Percentiles rank a stretch among this genome's conserved stretches.
These are phyloP conservation scores for Beauveria bassiana DNA, from an alignment of 2,329 filamentous ascomycete species.

Conservation along the genomic window DNA sequence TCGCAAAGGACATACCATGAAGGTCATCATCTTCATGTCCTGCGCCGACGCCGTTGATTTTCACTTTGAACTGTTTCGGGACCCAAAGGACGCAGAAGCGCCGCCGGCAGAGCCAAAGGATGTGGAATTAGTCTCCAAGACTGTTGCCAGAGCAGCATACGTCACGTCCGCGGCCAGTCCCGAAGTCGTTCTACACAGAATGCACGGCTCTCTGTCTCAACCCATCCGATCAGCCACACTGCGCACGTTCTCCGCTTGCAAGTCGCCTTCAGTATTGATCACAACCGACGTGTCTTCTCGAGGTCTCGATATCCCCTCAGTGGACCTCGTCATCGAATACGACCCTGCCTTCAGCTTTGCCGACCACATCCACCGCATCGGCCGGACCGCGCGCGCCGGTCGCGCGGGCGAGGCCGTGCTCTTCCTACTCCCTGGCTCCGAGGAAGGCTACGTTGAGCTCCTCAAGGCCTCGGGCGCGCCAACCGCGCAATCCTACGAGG, in stretches of 20 bases:
- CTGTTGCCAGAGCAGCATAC: slow-evolving; percentile 60
- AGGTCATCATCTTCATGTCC: slow-evolving; percentile 92
- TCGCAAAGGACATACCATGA: slow-evolving; percentile 86
- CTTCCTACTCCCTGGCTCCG: slow-evolving; percentile 82
- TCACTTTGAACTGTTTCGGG: slow-evolving; percentile 75
- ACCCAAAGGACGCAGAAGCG: slow-evolving; percentile 23
- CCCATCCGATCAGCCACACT: slow-evolving; percentile 81
- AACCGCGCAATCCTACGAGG: slow-evolving; percentile 43
- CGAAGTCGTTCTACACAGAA: slow-evolving; percentile 67
- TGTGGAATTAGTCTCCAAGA: slow-evolving; percentile 39
- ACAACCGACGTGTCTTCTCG: slow-evolving; percentile 95
- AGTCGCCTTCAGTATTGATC: slow-evolving; percentile 72
- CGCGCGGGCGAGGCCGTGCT: slow-evolving; percentile 78
- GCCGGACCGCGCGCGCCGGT: slow-evolving; percentile 88
- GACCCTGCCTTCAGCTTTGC: slow-evolving; percentile 90
- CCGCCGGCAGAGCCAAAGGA: slow-evolving; percentile 24
- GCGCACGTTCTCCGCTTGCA: slow-evolving; percentile 65
- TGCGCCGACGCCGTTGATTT: slow-evolving; percentile 97
- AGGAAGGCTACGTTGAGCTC: slow-evolving; percentile 82
- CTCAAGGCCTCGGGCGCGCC: slow-evolving; percentile 47
- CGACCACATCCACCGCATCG: slow-evolving; percentile 91
- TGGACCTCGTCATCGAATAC: slow-evolving; percentile 93
- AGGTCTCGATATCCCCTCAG: slow-evolving; percentile 88
- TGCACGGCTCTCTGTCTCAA: slow-evolving; percentile 89
- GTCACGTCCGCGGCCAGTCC: slow-evolving; percentile 70